These are phyloP conservation scores for Turritis glabra DNA, from an alignment of 345 rosid species.

Conservation along the genomic window DNA sequence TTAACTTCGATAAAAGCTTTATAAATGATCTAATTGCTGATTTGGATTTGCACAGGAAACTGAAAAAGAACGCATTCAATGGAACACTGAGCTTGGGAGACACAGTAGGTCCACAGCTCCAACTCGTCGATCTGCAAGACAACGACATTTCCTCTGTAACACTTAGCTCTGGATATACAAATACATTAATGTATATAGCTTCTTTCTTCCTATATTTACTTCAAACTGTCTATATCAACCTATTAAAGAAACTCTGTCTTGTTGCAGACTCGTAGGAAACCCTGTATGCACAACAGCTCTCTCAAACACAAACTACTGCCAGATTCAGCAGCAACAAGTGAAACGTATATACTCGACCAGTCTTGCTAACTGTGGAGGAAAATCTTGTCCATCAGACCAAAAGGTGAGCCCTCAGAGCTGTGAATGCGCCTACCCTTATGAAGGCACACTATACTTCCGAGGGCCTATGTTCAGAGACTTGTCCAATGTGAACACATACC, in stretches of 20 bases:
- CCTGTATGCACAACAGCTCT: conserved; percentile 71
- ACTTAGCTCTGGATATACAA: conserved; percentile 55
- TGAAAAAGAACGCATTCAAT: conserved; percentile 67
- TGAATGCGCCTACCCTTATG: conserved; percentile 82
- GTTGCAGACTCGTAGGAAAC: conserved; percentile 79
- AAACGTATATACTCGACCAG: conserved; percentile 72
- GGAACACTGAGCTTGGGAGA: conserved; percentile 65
- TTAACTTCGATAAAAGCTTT: background rate
- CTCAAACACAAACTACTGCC: conserved; percentile 73
- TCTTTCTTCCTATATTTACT: background rate
- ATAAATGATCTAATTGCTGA: background rate
- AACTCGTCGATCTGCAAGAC: conserved; percentile 71
- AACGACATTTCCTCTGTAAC: conserved; percentile 73
- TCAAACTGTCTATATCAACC: background rate
- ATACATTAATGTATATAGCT: conserved; percentile 58
- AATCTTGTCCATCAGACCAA: conserved; percentile 61
- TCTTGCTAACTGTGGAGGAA: conserved; percentile 68
- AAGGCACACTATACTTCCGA: conserved; percentile 84
- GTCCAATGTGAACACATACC: conserved; percentile 61
- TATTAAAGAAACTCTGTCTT: conserved; percentile 22
- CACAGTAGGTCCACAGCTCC: conserved; percentile 53
- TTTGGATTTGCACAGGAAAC: conserved; percentile 50
- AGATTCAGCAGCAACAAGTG: conserved; percentile 52
- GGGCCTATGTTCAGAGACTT: conserved; percentile 74
- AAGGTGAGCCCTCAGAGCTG: conserved; percentile 93